Evolutionary conservation across 2,329 filamentous ascomycete genomes (phyloP).

Genomic region (Beauveria bassiana): DNA sequence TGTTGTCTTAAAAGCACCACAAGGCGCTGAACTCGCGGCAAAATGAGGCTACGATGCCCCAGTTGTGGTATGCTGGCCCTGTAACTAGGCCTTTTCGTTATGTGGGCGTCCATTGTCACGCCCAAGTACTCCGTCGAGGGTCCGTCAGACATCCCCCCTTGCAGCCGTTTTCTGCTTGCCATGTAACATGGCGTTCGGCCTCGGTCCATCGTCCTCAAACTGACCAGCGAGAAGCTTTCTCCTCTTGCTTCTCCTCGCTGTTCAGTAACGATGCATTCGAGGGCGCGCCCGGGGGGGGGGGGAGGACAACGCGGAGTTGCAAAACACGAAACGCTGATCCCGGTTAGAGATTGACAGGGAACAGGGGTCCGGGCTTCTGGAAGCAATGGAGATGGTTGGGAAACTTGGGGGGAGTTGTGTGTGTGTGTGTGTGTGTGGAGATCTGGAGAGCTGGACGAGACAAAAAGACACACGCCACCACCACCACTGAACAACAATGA

Average conservation of each 20-base stretch:
- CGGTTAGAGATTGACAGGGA: not conserved
- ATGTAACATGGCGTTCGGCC: not conserved
- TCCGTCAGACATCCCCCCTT: too few relatives aligned
- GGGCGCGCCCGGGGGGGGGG: too few relatives aligned
- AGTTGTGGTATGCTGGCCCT: not conserved
- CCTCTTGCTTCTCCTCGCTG: not conserved
- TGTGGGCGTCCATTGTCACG: too few relatives aligned
- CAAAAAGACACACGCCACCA: not conserved
- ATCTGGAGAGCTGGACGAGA: not conserved
- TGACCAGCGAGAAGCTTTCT: not conserved
- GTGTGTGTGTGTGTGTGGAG: not conserved
- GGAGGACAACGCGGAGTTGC: not conserved
- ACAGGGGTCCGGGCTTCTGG: slow-evolving; percentile 6
- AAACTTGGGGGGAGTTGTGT: too few relatives aligned
- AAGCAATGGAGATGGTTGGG: not conserved
- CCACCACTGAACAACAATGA: not conserved
- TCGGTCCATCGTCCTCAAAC: not conserved
- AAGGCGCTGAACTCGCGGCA: not conserved
- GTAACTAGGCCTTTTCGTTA: not conserved
- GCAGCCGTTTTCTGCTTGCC: not conserved
- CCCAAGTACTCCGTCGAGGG: too few relatives aligned
- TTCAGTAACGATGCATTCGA: slow-evolving; percentile 2
- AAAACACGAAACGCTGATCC: slow-evolving; percentile 2
- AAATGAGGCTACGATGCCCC: not conserved
- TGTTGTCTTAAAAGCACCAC: not conserved